A percentile compares a stretch with the other conserved stretches of the same genome.
Conservation (phyloP, 768 basidiomycete species). For the Hygrocybe punicea region DNA sequence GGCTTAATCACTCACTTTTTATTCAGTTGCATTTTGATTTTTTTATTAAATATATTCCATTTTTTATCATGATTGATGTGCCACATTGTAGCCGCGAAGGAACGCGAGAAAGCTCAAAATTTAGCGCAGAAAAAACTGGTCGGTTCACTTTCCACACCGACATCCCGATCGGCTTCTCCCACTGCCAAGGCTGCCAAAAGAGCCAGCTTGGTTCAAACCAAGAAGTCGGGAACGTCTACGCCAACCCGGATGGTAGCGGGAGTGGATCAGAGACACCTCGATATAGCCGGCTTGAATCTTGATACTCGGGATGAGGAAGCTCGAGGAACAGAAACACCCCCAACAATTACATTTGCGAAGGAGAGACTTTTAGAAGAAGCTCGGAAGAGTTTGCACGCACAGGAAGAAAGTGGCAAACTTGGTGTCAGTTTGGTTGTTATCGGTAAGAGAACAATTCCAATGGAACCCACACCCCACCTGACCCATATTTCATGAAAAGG, state of each 20-base stretch:
- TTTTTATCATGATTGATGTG: conserved; percentile 35
- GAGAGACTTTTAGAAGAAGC: conserved; percentile 87
- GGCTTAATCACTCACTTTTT: conserved; percentile 15
- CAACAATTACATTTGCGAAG: conserved; percentile 63
- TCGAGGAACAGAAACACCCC: conserved; percentile 48
- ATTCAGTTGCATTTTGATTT: conserved; percentile 11
- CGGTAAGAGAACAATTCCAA: conserved; percentile 45
- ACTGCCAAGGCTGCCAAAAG: conserved; percentile 46
- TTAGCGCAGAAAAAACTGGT: conserved; percentile 45
- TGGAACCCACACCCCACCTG: neutral
- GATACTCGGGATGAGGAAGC: conserved; percentile 42
- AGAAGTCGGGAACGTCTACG: conserved; percentile 42
- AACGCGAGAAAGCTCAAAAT: conserved; percentile 74
- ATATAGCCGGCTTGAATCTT: conserved; percentile 74
- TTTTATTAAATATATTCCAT: conserved; percentile 23
- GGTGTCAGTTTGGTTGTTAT: conserved; percentile 87
- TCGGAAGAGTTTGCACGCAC: conserved; percentile 45
- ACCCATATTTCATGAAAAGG: conserved; percentile 45
- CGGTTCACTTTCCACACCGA: conserved; percentile 40
- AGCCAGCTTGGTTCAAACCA: conserved; percentile 28
- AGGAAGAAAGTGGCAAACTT: conserved; percentile 56
- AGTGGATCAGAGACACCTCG: conserved; percentile 59
- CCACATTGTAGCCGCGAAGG: conserved; percentile 64
- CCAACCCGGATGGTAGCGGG: conserved; percentile 35
- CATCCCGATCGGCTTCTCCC: conserved; percentile 47